Evolutionary conservation across 345 rosid genomes (phyloP).

Genomic region (Corchorus capsularis): DNA sequence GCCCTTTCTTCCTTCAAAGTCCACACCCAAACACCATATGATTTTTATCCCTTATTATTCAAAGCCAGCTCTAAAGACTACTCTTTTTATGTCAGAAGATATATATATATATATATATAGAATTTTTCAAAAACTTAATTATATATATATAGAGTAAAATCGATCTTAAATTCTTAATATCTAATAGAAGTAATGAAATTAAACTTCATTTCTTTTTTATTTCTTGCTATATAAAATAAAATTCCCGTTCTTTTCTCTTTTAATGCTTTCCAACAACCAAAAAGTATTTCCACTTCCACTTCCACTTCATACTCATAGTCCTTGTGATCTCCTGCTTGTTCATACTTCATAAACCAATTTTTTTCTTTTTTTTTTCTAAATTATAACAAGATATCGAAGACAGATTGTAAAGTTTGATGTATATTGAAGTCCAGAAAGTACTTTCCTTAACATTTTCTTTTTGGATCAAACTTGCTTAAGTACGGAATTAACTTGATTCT

Average conservation of each 20-base stretch:
- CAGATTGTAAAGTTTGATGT: not conserved
- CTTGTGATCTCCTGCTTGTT: not conserved
- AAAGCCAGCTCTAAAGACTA: slow-evolving; percentile 14
- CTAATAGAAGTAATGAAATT: not conserved
- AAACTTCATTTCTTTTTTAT: not conserved
- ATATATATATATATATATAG: not conserved
- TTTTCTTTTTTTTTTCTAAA: too few species aligned
- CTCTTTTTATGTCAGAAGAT: not conserved
- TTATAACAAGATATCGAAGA: too few species aligned
- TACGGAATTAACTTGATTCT: not conserved
- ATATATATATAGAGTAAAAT: not conserved
- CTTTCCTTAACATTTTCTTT: not conserved
- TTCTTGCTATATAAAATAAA: not conserved
- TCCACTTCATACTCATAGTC: not conserved
- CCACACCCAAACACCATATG: not conserved
- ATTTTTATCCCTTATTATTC: not conserved
- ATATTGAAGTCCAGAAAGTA: not conserved
- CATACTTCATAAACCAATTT: not conserved
- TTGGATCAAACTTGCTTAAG: not conserved
- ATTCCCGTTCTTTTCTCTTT: not conserved
- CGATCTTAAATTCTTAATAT: too few species aligned
- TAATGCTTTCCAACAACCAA: not conserved
- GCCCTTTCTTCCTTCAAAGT: not conserved
- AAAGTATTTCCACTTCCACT: not conserved
- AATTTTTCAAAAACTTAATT: slow-evolving; percentile 1